Percentiles rank a stretch among this genome's conserved stretches.
These are phyloP conservation scores for Pseudogymnoascus sp. DNA, from an alignment of 2,329 filamentous ascomycete species.

Conservation along the genomic window DNA sequence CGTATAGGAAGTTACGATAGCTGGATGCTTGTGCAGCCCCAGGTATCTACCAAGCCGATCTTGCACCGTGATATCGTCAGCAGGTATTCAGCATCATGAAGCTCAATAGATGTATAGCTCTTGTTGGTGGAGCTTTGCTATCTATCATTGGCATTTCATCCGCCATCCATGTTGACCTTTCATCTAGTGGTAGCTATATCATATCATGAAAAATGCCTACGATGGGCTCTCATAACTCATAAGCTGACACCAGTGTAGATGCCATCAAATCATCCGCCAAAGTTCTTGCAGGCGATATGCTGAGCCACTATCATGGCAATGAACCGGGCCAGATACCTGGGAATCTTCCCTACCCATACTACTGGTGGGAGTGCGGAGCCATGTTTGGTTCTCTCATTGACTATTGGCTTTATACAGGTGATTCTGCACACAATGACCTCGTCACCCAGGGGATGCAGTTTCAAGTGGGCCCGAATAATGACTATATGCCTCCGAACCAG, in stretches of 20 bases:
- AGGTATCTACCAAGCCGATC: background rate
- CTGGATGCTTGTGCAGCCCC: background rate
- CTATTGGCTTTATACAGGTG: slow-evolving; percentile 78
- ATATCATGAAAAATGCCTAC: background rate
- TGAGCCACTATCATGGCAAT: slow-evolving; percentile 45
- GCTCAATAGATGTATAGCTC: background rate
- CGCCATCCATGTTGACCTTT: background rate
- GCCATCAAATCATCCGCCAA: slow-evolving; percentile 27
- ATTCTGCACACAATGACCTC: slow-evolving; percentile 61
- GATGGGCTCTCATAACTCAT: background rate
- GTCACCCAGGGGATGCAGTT: slow-evolving; percentile 60
- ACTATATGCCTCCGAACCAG: slow-evolving; percentile 72
- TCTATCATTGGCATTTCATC: background rate
- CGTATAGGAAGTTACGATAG: background rate
- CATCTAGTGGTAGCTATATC: background rate
- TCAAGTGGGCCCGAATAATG: slow-evolving; percentile 62
- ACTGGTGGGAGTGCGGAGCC: slow-evolving; percentile 63
- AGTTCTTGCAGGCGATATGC: slow-evolving; percentile 37
- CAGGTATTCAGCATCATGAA: background rate
- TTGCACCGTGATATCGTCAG: background rate
- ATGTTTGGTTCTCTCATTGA: slow-evolving; percentile 66
- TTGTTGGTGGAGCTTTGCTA: background rate
- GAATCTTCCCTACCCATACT: slow-evolving; percentile 44
- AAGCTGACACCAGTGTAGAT: slow-evolving; percentile 16
- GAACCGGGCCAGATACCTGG: slow-evolving; percentile 41